Conservation (phyloP, 73 alveolate genomes). For the Breviolum minutum region DNA sequence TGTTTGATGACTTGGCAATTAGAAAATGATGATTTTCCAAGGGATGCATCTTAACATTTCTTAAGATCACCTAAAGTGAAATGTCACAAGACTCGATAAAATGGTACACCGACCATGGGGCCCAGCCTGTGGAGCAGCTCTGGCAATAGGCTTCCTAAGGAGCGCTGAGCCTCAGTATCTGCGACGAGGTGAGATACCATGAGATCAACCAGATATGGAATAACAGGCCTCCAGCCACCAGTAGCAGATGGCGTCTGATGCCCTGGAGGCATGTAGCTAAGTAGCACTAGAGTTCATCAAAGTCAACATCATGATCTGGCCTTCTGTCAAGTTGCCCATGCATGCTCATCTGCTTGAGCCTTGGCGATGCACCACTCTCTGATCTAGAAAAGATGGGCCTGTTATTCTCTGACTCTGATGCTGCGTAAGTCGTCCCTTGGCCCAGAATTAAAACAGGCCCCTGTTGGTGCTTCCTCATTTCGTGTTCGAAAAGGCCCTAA, state of each 20-base stretch:
- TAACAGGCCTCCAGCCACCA: slow-evolving; percentile 30
- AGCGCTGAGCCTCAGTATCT: slow-evolving; percentile 23
- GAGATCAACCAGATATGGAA: no score
- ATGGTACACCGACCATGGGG: background rate
- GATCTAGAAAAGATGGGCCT: background rate
- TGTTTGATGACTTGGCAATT: no score
- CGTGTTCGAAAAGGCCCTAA: background rate
- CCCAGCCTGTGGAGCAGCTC: slow-evolving; percentile 55
- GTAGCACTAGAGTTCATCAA: no score
- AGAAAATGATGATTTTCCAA: no score
- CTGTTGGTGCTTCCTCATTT: background rate
- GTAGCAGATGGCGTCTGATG: slow-evolving; percentile 30
- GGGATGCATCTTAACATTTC: no score
- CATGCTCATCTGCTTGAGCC: background rate
- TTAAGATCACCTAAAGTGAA: no score
- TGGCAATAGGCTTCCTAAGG: slow-evolving; percentile 45
- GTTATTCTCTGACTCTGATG: no score
- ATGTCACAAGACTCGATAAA: no score
- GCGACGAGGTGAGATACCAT: no score
- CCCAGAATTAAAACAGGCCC: background rate
- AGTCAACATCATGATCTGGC: background rate
- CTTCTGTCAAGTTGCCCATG: slow-evolving; percentile 19
- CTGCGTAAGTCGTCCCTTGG: no score
- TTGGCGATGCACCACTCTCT: background rate
- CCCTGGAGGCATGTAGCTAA: background rate